A percentile compares a stretch with the other conserved stretches of the same genome.
These are phyloP conservation scores for Blastobotrys attinorum DNA, from an alignment of 805 yeast genomes.

Conservation along the genomic window DNA sequence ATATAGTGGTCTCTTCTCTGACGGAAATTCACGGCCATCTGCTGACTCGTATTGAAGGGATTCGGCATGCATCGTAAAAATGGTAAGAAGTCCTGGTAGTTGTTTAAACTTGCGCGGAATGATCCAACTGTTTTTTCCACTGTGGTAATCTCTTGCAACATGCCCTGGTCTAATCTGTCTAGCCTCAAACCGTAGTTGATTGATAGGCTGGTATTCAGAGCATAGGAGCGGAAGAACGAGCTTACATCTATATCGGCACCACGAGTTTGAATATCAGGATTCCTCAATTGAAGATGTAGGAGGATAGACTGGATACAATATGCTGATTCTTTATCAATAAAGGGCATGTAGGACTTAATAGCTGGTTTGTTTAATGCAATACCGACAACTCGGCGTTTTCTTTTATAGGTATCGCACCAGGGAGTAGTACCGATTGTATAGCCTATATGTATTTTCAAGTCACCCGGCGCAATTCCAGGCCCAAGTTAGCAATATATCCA, in stretches of 20 bases:
- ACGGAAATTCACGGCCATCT: slow-evolving; percentile 9
- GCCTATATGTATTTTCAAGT: slow-evolving; percentile 23
- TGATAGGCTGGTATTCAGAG: slow-evolving; percentile 32
- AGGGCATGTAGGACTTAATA: slow-evolving; percentile 27
- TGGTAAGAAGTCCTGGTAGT: slow-evolving; percentile 33
- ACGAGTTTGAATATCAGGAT: too few species aligned
- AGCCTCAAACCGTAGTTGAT: slow-evolving; percentile 34
- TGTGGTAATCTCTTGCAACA: slow-evolving; percentile 24
- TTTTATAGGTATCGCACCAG: slow-evolving; percentile 31
- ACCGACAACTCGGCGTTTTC: slow-evolving; percentile 33
- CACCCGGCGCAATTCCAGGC: too few species aligned
- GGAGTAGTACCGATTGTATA: slow-evolving; percentile 38
- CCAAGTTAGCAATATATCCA: too few species aligned
- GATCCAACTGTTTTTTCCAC: slow-evolving; percentile 27
- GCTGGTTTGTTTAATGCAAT: slow-evolving; percentile 33
- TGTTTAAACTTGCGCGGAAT: slow-evolving; percentile 30
- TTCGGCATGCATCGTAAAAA: slow-evolving; percentile 18
- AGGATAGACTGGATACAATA: slow-evolving; percentile 27
- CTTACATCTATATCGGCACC: not conserved
- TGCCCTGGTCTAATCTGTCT: slow-evolving; percentile 23
- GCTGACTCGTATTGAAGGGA: not conserved
- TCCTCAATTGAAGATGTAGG: too few species aligned
- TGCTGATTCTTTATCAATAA: slow-evolving; percentile 30
- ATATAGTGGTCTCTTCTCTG: slow-evolving; percentile 17
- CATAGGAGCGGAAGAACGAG: not conserved